Conservation (phyloP, 164 flowering plant genomes). For the Vitis rupestris region DNA sequence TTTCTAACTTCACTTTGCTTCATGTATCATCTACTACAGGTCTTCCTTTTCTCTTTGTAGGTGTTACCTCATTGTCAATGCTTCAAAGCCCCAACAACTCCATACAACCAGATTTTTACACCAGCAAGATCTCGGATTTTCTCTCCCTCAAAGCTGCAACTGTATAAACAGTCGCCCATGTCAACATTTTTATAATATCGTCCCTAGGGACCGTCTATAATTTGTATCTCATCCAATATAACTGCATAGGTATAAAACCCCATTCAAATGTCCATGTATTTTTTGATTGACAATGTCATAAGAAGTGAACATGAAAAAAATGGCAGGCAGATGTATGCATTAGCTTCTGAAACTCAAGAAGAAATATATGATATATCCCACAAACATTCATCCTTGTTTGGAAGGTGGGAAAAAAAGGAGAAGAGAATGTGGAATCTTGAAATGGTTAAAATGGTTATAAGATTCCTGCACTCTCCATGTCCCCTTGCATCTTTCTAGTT, state of each 20-base stretch:
- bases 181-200: neutral
- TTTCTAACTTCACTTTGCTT: neutral
- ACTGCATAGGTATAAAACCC: neutral
- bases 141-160: conserved; percentile 76
- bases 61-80: conserved; percentile 78
- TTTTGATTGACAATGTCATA: neutral
- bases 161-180: conserved; percentile 30
- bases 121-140: conserved; percentile 88
- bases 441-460: no score
- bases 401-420: no score
- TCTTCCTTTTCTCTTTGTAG: conserved; percentile 25
- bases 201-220: neutral
- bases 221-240: neutral
- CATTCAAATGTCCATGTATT: neutral
- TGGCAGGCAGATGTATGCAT: no score
- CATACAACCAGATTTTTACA: conserved; percentile 94
- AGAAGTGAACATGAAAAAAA: no score
- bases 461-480: no score
- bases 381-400: no score
- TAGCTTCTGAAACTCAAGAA: no score
- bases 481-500: no score
- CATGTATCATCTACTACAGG: neutral
- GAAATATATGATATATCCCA: no score
- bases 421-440: no score
- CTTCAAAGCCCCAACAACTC: conserved; percentile 77